Evolutionary conservation across 1,284 basidiomycete species (phyloP).

Genomic region (Trametes versicolor): DNA sequence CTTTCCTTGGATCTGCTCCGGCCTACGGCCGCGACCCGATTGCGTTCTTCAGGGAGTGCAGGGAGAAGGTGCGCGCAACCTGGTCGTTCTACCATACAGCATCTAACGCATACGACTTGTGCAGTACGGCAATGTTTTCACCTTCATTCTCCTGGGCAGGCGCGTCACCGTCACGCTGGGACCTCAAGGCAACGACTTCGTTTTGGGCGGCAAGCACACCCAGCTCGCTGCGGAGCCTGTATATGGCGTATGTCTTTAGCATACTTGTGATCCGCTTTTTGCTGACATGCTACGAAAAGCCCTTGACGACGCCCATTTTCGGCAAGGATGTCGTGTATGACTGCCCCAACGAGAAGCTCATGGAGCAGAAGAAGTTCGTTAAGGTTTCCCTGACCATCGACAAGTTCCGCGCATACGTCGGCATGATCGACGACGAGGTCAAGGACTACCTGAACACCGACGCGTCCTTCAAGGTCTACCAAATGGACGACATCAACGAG

Average conservation of each 20-base stretch:
- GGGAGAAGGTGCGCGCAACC: constrained; percentile 78
- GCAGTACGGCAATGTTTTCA: constrained; percentile 87
- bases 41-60: constrained; percentile 77
- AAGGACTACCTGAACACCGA: constrained; percentile 76
- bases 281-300: constrained; percentile 53
- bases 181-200: constrained; percentile 93
- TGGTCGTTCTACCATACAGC: neutral
- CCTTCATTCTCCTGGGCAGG: constrained; percentile 91
- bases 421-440: constrained; percentile 91
- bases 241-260: constrained; percentile 75
- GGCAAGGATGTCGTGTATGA: constrained; percentile 99
- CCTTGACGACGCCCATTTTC: constrained; percentile 92
- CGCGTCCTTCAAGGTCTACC: constrained; percentile 66
- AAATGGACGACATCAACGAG: constrained; percentile 69
- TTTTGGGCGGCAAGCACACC: constrained; percentile 93
- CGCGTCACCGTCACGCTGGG: constrained; percentile 93
- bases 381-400: constrained; percentile 95
- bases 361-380: constrained; percentile 99
- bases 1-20: constrained; percentile 81
- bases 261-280: neutral
- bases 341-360: constrained; percentile 94
- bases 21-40: constrained; percentile 85
- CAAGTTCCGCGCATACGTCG: constrained; percentile 91
- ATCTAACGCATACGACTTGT: neutral
- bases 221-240: constrained; percentile 97